phyloP scores from a whole-genome alignment of 495 filamentous ascomycete species.

The Staphylotrichum longicolle region DNA sequence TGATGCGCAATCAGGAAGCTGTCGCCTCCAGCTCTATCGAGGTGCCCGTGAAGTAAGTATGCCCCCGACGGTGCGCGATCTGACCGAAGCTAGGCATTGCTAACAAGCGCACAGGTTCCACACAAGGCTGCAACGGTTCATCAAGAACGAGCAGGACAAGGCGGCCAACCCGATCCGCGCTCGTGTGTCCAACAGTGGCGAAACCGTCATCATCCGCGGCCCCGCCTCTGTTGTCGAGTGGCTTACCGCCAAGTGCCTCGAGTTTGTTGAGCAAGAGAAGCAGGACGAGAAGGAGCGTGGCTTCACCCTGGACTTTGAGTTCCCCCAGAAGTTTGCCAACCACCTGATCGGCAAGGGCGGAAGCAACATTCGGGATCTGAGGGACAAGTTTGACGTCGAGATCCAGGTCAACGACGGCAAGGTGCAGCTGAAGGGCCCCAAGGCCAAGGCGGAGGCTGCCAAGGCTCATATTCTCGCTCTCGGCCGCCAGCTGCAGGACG shows the following conservation, averaged over 20 bases:
- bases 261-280: constrained; percentile 79
- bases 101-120: constrained; percentile 45
- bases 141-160: constrained; percentile 69
- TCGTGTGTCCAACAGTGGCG: constrained; percentile 57
- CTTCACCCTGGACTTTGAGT: constrained; percentile 80
- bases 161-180: constrained; percentile 67
- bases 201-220: constrained; percentile 69
- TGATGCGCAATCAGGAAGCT: constrained; percentile 70
- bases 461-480: constrained; percentile 71
- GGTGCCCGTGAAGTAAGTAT: constrained; percentile 66
- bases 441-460: constrained; percentile 72
- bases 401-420: constrained; percentile 80
- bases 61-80: neutral
- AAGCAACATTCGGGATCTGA: constrained; percentile 91
- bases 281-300: constrained; percentile 86
- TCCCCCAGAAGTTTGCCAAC: constrained; percentile 90
- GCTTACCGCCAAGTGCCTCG: constrained; percentile 63
- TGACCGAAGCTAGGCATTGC: neutral
- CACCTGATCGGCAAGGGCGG: constrained; percentile 89
- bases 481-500: constrained; percentile 79
- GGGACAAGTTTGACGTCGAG: constrained; percentile 95
- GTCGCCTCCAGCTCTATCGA: constrained; percentile 64
- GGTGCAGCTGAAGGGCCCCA: constrained; percentile 60
- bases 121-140: constrained; percentile 73
- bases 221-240: constrained; percentile 67